phyloP scores from a whole-genome alignment of 2,329 filamentous ascomycete species.

The Tolypocladium amazonense region DNA sequence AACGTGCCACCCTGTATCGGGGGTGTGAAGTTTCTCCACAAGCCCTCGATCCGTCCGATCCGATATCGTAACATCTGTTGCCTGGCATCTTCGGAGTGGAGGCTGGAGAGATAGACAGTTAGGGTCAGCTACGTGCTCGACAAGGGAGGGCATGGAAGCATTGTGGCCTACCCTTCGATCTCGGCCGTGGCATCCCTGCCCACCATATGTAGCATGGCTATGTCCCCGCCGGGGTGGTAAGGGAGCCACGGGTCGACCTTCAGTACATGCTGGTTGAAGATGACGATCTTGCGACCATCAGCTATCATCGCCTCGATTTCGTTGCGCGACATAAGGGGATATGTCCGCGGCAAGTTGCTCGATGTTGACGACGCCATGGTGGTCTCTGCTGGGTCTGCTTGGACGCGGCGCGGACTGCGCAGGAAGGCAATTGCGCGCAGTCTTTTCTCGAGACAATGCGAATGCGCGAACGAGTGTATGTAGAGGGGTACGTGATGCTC shows the following conservation, averaged over 20 bases:
- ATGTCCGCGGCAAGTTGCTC: slow-evolving; percentile 7
- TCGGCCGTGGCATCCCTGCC: slow-evolving; percentile 92
- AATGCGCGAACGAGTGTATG: background rate
- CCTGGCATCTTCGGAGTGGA: slow-evolving; percentile 73
- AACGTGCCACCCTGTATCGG: slow-evolving; percentile 86
- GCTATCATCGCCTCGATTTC: slow-evolving; percentile 66
- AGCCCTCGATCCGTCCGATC: slow-evolving; percentile 70
- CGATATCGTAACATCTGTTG: slow-evolving; percentile 70
- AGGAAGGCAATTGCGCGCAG: background rate
- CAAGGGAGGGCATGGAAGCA: background rate
- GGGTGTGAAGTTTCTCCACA: slow-evolving; percentile 80
- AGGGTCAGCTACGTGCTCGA: background rate
- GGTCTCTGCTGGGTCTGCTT: background rate
- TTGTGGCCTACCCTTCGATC: slow-evolving; percentile 62
- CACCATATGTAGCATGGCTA: slow-evolving; percentile 86
- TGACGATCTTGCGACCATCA: slow-evolving; percentile 66
- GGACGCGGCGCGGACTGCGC: background rate
- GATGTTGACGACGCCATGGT: background rate
- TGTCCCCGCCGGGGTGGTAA: slow-evolving; percentile 87
- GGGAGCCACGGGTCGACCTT: slow-evolving; percentile 82
- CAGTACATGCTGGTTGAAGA: slow-evolving; percentile 70
- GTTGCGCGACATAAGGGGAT: slow-evolving; percentile 26
- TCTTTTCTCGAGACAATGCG: background rate
- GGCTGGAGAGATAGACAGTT: slow-evolving; percentile 31
- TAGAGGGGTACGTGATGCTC: background rate